These are phyloP conservation scores for Lachnellula subtilissima DNA, from an alignment of 2,329 filamentous ascomycete species.

Conservation along the genomic window DNA sequence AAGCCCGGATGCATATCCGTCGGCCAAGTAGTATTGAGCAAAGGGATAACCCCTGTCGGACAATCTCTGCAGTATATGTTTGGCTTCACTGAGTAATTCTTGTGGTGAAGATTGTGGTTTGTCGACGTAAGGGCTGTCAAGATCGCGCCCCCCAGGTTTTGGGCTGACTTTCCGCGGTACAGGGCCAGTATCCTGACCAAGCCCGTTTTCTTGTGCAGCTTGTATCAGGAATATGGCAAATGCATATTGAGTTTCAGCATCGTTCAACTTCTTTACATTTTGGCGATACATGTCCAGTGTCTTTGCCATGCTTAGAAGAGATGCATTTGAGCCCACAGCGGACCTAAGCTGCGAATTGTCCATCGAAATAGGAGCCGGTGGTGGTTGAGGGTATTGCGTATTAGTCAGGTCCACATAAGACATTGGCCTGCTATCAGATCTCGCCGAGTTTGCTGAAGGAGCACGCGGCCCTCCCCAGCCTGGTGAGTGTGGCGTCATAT, in stretches of 20 bases:
- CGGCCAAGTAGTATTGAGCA: slow-evolving; percentile 94
- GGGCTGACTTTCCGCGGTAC: slow-evolving; percentile 32
- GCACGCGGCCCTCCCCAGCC: slow-evolving; percentile 23
- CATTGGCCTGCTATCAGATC: slow-evolving; percentile 26
- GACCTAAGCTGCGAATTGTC: slow-evolving; percentile 78
- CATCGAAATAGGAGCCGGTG: slow-evolving; percentile 40
- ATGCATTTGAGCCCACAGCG: slow-evolving; percentile 82
- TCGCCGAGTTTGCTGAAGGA: slow-evolving; percentile 28
- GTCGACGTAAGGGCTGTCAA: slow-evolving; percentile 44
- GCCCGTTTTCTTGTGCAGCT: slow-evolving; percentile 72
- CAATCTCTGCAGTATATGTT: slow-evolving; percentile 80
- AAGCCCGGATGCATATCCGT: slow-evolving; percentile 88
- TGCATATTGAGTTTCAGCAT: slow-evolving; percentile 86
- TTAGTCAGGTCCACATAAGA: slow-evolving; percentile 51
- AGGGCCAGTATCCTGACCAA: slow-evolving; percentile 43
- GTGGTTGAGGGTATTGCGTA: slow-evolving; percentile 34
- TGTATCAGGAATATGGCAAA: slow-evolving; percentile 94
- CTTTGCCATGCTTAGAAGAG: slow-evolving; percentile 83
- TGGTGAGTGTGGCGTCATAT: slow-evolving; percentile 24
- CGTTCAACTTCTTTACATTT: slow-evolving; percentile 96
- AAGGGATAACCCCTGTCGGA: slow-evolving; percentile 89
- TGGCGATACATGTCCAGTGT: slow-evolving; percentile 96
- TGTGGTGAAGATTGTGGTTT: slow-evolving; percentile 49
- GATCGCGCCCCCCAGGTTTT: slow-evolving; percentile 42
- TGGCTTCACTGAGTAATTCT: slow-evolving; percentile 79